Evolutionary conservation across 1,284 basidiomycete species (phyloP).

Genomic region (Afroboletus lepidellus): DNA sequence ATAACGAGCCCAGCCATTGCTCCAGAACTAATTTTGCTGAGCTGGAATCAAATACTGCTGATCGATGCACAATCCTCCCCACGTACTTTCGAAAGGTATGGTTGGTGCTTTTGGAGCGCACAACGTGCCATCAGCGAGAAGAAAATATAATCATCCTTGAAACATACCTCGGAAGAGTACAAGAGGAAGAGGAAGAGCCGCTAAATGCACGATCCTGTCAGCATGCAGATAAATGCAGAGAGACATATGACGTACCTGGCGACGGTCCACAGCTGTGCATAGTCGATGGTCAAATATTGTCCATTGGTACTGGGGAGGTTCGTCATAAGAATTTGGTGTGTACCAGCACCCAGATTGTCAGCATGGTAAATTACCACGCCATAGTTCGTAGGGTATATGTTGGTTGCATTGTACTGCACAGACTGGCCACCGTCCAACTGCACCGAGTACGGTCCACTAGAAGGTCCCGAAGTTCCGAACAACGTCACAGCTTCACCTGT

Average conservation of each 20-base stretch:
- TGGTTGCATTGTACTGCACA: conserved; percentile 23
- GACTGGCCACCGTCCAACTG: conserved; percentile 20
- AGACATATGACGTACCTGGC: conserved; percentile 10
- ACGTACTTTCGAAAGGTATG: conserved; percentile 12
- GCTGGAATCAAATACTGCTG: background rate
- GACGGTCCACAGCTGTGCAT: conserved; percentile 22
- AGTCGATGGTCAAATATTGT: conserved; percentile 25
- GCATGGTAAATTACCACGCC: conserved; percentile 29
- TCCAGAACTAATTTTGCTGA: conserved; percentile 21
- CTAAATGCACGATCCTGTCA: background rate
- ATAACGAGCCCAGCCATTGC: conserved; percentile 25
- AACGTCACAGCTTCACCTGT: conserved; percentile 29
- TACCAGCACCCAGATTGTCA: conserved; percentile 28
- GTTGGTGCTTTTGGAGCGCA: background rate
- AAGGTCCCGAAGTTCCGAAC: conserved; percentile 26
- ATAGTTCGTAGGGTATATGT: conserved; percentile 18
- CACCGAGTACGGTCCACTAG: conserved; percentile 23
- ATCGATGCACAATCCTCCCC: background rate
- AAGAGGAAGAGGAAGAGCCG: background rate
- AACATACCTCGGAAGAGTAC: conserved; percentile 14
- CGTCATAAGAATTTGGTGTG: conserved; percentile 22
- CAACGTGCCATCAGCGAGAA: conserved; percentile 3
- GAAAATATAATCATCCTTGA: background rate
- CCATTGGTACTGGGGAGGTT: conserved; percentile 23
- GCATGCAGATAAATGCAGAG: background rate